Conservation (phyloP, 2,329 filamentous ascomycete species). For the Alternaria incomplexa region DNA sequence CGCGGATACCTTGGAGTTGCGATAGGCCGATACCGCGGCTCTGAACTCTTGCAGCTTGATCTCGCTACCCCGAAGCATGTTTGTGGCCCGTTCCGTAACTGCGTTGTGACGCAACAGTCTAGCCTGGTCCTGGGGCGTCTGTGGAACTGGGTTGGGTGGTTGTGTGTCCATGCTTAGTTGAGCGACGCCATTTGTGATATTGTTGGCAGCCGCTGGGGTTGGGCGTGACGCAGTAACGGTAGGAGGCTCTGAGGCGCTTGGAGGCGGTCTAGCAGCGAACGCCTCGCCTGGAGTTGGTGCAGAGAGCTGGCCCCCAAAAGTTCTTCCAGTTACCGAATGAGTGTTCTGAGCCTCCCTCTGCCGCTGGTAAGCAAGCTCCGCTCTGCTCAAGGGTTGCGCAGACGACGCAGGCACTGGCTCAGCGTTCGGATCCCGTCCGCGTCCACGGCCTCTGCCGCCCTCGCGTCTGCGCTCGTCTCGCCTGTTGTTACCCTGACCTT, state of each 20-base stretch:
- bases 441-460: constrained; percentile 60
- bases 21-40: constrained; percentile 77
- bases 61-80: constrained; percentile 77
- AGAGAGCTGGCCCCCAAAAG: constrained; percentile 86
- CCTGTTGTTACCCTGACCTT: constrained; percentile 52
- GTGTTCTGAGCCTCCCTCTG: constrained; percentile 90
- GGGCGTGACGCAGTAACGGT: constrained; percentile 50
- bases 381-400: constrained; percentile 79
- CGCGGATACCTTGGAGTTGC: constrained; percentile 71
- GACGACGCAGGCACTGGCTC: constrained; percentile 79
- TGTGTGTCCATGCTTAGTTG: constrained; percentile 43
- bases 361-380: constrained; percentile 89
- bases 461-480: constrained; percentile 45
- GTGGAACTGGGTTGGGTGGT: constrained; percentile 31
- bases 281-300: constrained; percentile 52
- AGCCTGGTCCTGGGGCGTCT: constrained; percentile 77
- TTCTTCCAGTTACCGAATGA: constrained; percentile 78
- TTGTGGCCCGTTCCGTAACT: constrained; percentile 83
- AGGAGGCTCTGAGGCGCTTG: constrained; percentile 43
- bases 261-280: constrained; percentile 56
- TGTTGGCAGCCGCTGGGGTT: constrained; percentile 17
- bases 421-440: constrained; percentile 85
- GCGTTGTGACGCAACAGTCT: constrained; percentile 79
- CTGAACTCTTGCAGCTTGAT: constrained; percentile 81
- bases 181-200: constrained; percentile 25